phyloP scores from a whole-genome alignment of 2,329 filamentous ascomycete genomes.

The Monosporascus sp. region DNA sequence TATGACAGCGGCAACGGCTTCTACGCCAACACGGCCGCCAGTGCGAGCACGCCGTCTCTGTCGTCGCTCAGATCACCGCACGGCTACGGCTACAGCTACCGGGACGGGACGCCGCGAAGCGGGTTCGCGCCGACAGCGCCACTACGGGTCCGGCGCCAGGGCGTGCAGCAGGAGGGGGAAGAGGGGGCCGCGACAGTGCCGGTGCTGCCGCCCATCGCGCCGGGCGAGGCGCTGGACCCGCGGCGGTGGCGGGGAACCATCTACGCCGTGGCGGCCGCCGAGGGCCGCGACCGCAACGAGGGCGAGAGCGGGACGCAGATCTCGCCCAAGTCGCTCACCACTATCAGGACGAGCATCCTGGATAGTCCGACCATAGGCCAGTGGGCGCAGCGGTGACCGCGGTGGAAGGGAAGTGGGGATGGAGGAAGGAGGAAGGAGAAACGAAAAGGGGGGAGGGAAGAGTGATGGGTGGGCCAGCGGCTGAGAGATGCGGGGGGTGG shows the following conservation, averaged over 20 bases:
- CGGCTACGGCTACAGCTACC: neutral
- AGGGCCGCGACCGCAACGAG: neutral
- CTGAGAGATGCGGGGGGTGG: too few species aligned
- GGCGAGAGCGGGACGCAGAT: neutral
- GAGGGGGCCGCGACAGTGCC: neutral
- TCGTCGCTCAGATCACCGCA: neutral
- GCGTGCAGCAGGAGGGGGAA: neutral
- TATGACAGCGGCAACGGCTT: neutral
- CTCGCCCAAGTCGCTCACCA: neutral
- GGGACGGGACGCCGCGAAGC: neutral
- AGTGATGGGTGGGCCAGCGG: too few species aligned
- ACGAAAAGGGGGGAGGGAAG: neutral
- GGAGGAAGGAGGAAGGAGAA: neutral
- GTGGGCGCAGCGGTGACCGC: neutral
- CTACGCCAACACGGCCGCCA: slow-evolving; percentile 2
- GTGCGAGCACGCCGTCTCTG: slow-evolving; percentile 4
- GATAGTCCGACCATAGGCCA: neutral
- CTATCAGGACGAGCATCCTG: neutral
- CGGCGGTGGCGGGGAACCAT: slow-evolving; percentile 7
- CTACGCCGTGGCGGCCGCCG: neutral
- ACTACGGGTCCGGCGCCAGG: neutral
- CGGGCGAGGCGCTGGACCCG: slow-evolving; percentile 10
- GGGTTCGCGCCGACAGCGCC: slow-evolving; percentile 2
- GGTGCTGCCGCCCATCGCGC: slow-evolving; percentile 9
- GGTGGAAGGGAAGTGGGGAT: neutral